A percentile compares a stretch with the other conserved stretches of the same genome.
phyloP scores from a whole-genome alignment of 768 basidiomycete genomes.

The Russula sp. region DNA sequence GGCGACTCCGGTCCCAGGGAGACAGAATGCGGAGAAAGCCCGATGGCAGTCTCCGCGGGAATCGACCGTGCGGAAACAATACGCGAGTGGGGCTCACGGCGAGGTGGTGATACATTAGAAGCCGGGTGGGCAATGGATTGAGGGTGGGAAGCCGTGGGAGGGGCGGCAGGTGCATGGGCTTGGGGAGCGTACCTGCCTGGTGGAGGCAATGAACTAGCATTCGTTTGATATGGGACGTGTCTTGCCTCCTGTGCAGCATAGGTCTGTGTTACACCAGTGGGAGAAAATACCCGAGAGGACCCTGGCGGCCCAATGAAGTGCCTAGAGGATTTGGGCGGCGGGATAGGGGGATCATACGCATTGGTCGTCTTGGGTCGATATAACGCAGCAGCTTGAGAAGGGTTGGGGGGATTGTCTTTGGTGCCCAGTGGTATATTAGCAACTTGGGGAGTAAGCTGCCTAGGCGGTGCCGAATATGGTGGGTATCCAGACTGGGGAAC shows the following conservation, averaged over 20 bases:
- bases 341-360: constrained; percentile 33
- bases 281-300: constrained; percentile 10
- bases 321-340: constrained; percentile 22
- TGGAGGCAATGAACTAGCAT: constrained; percentile 1
- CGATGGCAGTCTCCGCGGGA: neutral
- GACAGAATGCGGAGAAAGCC: constrained; percentile 1
- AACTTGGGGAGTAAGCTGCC: constrained; percentile 6
- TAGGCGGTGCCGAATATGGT: constrained; percentile 24
- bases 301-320: constrained; percentile 4
- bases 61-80: constrained; percentile 1
- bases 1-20: neutral
- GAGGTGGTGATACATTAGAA: constrained; percentile 9
- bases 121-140: neutral
- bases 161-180: neutral
- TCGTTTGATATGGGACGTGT: neutral
- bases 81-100: constrained; percentile 4
- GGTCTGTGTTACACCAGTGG: constrained; percentile 1
- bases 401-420: constrained; percentile 5
- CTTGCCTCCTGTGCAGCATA: constrained; percentile 8
- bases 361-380: constrained; percentile 29
- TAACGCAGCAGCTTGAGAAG: constrained; percentile 9
- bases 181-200: neutral
- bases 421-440: neutral
- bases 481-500: constrained; percentile 22
- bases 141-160: neutral